Percentiles rank a stretch among this genome's conserved stretches.
Evolutionary conservation across 202 grass and related monocot species (phyloP).

Genomic region (Eragrostis tef): DNA sequence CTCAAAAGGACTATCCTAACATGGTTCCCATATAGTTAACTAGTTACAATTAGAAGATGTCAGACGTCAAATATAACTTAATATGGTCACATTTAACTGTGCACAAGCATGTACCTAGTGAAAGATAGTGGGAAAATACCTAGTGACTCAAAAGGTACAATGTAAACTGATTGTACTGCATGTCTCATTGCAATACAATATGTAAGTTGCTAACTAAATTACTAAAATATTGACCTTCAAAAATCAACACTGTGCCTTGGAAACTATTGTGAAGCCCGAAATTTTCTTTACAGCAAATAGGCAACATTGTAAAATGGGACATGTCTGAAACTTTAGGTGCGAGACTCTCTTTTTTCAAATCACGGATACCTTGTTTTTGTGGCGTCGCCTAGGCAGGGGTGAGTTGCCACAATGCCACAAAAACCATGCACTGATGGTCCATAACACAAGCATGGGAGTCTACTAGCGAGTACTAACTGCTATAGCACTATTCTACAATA

Average conservation of each 20-base stretch:
- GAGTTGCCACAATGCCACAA: no score
- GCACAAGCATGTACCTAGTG: no score
- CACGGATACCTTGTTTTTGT: no score
- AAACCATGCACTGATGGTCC: no score
- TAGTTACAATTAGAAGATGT: not conserved
- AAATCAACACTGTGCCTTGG: not conserved
- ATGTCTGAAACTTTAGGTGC: not conserved
- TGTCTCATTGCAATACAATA: not conserved
- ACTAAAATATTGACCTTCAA: not conserved
- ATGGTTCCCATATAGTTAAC: not conserved
- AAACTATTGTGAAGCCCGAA: no score
- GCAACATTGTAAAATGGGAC: not conserved
- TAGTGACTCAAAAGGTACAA: not conserved
- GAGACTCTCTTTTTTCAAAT: not conserved
- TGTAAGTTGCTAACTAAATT: not conserved
- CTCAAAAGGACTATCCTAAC: not conserved
- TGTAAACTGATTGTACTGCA: not conserved
- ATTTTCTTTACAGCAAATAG: not conserved
- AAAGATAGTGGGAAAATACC: no score
- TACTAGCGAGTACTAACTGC: not conserved
- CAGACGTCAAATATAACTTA: not conserved
- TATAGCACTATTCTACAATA: not conserved
- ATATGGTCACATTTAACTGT: not conserved
- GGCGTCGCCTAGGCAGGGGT: no score
- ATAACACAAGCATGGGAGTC: not conserved